Conservation (phyloP, 192 early-diverging fungal genomes). For the Backusella tarrabulga region DNA sequence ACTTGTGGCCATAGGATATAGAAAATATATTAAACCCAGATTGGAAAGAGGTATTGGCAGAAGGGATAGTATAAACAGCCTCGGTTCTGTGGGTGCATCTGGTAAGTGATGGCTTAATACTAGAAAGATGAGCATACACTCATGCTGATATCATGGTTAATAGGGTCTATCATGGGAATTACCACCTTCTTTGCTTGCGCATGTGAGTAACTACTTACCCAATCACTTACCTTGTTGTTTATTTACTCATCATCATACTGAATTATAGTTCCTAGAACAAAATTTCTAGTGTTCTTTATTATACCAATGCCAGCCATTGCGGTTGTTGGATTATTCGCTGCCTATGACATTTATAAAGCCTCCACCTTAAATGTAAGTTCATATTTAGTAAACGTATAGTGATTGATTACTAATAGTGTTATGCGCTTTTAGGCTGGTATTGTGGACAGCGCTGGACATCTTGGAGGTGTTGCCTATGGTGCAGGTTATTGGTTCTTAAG, state of each 20-base stretch:
- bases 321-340: conserved; percentile 45
- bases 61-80: conserved; percentile 8
- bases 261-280: conserved; percentile 39
- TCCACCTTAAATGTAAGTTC: conserved; percentile 29
- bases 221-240: background rate
- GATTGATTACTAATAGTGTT: background rate
- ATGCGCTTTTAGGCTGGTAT: conserved; percentile 15
- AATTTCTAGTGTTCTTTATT: conserved; percentile 49
- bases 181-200: conserved; percentile 47
- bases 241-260: background rate
- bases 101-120: conserved; percentile 17
- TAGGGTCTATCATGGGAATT: conserved; percentile 44
- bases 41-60: conserved; percentile 20
- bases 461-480: conserved; percentile 47
- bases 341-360: conserved; percentile 48
- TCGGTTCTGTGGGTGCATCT: conserved; percentile 50
- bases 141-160: background rate
- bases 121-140: background rate
- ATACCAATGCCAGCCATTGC: conserved; percentile 51
- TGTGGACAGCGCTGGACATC: conserved; percentile 47
- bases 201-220: conserved; percentile 26
- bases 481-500: conserved; percentile 41
- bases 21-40: conserved; percentile 36
- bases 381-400: background rate
- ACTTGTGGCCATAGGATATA: conserved; percentile 37